These are phyloP conservation scores for Rheum nobile DNA, from an alignment of 148 eudicot species.

Conservation along the genomic window DNA sequence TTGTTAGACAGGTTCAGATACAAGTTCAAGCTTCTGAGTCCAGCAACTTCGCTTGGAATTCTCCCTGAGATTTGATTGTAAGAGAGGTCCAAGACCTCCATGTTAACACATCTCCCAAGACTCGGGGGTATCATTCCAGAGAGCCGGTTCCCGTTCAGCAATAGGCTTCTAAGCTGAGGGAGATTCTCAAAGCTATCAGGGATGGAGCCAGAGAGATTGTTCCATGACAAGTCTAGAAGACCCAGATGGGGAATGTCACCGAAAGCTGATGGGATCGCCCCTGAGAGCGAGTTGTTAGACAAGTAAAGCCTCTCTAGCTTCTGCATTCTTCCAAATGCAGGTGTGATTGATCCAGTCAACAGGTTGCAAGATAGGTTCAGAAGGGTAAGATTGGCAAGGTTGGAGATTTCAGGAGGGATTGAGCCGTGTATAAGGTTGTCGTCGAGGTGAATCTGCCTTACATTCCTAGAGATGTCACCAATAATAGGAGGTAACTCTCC, in stretches of 20 bases:
- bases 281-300: conserved; percentile 52
- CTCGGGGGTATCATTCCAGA: conserved; percentile 59
- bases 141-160: conserved; percentile 52
- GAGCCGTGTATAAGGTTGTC: conserved; percentile 51
- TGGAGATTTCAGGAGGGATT: conserved; percentile 60
- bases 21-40: conserved; percentile 55
- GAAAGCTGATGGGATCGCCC: conserved; percentile 43
- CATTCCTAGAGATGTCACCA: conserved; percentile 43
- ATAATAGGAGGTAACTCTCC: conserved; percentile 46
- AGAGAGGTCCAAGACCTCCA: conserved; percentile 80
- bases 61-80: conserved; percentile 48
- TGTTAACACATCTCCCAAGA: conserved; percentile 59
- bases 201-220: conserved; percentile 53
- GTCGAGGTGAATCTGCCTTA: conserved; percentile 62
- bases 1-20: conserved; percentile 68
- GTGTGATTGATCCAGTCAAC: conserved; percentile 55
- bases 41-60: conserved; percentile 59
- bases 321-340: conserved; percentile 30
- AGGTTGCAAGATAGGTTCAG: conserved; percentile 62
- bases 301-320: conserved; percentile 63
- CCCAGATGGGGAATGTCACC: conserved; percentile 66
- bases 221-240: conserved; percentile 61
- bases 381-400: conserved; percentile 59
- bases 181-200: conserved; percentile 62
- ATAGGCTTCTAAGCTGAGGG: conserved; percentile 48